Conservation (phyloP, 2,329 filamentous ascomycete species). For the Colletotrichum shisoi region DNA sequence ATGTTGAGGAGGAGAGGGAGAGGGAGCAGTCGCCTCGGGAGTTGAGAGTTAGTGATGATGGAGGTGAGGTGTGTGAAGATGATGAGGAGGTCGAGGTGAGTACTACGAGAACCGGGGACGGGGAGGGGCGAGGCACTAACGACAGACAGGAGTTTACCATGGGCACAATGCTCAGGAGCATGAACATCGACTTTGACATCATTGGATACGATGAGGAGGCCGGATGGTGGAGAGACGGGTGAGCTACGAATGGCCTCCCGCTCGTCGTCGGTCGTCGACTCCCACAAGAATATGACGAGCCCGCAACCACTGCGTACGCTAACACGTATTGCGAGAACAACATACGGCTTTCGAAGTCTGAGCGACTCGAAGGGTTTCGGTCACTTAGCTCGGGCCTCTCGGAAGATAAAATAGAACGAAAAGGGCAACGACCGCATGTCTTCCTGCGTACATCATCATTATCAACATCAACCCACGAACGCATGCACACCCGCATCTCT, state of each 20-base stretch:
- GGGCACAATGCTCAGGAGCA: constrained; percentile 40
- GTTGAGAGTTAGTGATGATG: constrained; percentile 5
- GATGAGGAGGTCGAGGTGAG: constrained; percentile 16
- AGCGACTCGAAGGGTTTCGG: neutral
- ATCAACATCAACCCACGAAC: too few relatives aligned
- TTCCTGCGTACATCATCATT: neutral
- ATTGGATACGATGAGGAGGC: constrained; percentile 40
- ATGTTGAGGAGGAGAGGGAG: neutral
- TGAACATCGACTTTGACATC: constrained; percentile 37
- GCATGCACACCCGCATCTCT: too few relatives aligned
- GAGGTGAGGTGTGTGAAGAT: neutral
- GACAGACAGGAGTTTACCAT: constrained; percentile 36
- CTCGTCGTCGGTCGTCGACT: neutral
- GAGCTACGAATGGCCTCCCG: neutral
- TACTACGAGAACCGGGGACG: neutral
- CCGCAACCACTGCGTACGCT: too few relatives aligned
- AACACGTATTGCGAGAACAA: neutral
- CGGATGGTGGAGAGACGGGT: constrained; percentile 38
- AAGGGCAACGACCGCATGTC: neutral
- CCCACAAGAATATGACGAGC: too few relatives aligned
- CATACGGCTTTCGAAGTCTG: neutral
- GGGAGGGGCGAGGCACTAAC: constrained; percentile 10
- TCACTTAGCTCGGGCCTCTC: neutral
- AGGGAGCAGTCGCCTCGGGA: neutral
- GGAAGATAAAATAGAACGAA: neutral